Evolutionary conservation across 495 filamentous ascomycete genomes (phyloP), one percentile per base, ranked within the genome.

Genomic region (Choiromyces venosus): DNA sequence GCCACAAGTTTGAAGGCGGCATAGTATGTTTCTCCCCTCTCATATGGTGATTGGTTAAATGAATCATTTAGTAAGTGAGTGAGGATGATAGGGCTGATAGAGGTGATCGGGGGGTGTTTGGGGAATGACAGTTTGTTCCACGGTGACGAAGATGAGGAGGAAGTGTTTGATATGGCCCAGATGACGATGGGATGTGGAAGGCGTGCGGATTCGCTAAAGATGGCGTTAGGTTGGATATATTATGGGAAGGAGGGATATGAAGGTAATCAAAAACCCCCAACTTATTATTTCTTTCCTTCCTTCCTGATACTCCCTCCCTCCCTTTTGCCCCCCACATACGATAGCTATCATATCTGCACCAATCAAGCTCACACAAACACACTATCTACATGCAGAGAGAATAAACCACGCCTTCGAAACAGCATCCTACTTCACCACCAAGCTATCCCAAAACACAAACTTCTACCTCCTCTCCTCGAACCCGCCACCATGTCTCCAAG

Each of bases 111-210:
- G 25, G 52, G n/a, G 44, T n/a, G 44, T 0, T 68, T 40, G 52
- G 75, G 66, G 69, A 64, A 67, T 40, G 66, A 42, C 66, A 81
- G 79, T 75, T 86, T 96, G 9, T 97, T 96, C 85, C 92, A 96
- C 82, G 85, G 86, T 44, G 80, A 82, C 40, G 84, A 84, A 37
- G 79, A 82, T 74, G 65, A 79, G 56, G 79, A 79, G 35, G 91
- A 93, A 73, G 83, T 93, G 10, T 96, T 91, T 89, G 94, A 97
- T 80, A 85, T 99, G n/a, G 94, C 93, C 33, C 93, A 97, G 76
- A 84, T 97, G 77, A 97, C 93, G 12, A 89, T 96, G 61, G 94
- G 97, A 82, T 97, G 94, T 82, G 94, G 94, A 1, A 88, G 95
- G 0, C 87, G 91, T 37, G 94, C 90, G 66, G 95, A 97, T 82